phyloP scores from a whole-genome alignment of 805 yeast species.

The Maudiozyma pseudohumilis region DNA sequence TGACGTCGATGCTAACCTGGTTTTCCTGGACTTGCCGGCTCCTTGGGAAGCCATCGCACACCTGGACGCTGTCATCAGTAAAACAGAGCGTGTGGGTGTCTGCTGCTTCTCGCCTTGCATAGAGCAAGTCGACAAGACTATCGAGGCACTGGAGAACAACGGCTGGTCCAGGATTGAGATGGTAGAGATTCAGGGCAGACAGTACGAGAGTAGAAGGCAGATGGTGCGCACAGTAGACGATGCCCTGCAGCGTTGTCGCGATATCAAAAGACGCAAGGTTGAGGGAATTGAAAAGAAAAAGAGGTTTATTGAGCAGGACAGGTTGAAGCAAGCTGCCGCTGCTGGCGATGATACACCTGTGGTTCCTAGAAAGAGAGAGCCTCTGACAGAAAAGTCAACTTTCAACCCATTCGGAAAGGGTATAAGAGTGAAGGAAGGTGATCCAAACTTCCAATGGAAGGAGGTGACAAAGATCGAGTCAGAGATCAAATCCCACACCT shows the following conservation, averaged over 20 bases:
- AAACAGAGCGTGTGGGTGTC: constrained; percentile 47
- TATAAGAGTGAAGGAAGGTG: constrained; percentile 77
- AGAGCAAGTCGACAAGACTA: constrained; percentile 88
- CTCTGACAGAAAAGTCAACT: constrained; percentile 37
- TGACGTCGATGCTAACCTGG: constrained; percentile 51
- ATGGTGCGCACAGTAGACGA: constrained; percentile 79
- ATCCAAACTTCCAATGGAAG: constrained; percentile 65
- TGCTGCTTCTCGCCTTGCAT: constrained; percentile 98
- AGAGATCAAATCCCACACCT: constrained; percentile 88
- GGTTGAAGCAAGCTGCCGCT: constrained; percentile 18
- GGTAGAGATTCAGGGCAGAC: constrained; percentile 79
- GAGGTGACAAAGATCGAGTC: constrained; percentile 75
- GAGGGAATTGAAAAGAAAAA: constrained; percentile 55
- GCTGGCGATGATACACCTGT: constrained; percentile 15
- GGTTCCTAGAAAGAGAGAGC: constrained; percentile 12
- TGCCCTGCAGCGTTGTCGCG: constrained; percentile 68
- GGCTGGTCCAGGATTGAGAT: constrained; percentile 86
- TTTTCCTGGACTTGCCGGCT: constrained; percentile 87
- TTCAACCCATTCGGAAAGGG: constrained; percentile 95
- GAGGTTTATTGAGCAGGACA: constrained; percentile 19
- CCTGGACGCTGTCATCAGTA: constrained; percentile 47
- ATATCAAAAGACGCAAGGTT: constrained; percentile 61
- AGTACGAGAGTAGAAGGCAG: constrained; percentile 83
- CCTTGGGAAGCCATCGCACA: constrained; percentile 95
- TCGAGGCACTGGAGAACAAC: constrained; percentile 56